Evolutionary conservation across 2,329 filamentous ascomycete species (phyloP), one percentile per base, ranked within the genome.

Genomic region (Capronia coronata): DNA sequence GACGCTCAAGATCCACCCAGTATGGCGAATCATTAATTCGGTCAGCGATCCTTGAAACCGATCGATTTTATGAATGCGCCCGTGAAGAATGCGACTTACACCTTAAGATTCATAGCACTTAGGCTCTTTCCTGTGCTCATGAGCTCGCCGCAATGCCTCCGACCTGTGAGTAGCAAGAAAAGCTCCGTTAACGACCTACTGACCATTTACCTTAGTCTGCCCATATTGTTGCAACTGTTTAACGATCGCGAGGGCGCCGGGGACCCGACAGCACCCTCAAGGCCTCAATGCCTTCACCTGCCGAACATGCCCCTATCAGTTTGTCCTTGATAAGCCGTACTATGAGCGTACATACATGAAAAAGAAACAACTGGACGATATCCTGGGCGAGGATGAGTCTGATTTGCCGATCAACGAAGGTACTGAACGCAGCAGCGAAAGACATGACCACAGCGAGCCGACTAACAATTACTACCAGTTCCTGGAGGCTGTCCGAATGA

Each of bases 241-340:
- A 48, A 73, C 71, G 10, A 69, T 75, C 43, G 69, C 70, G 37
- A 67, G 68, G 43, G 64, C 64, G 1, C 65, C 69, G 8, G 60
- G 67, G 3, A 65, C 65, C 13, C 61, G 61, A 1, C 62, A 66
- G 45, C 64, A 69, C 48, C 68, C 70, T 11, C 56, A 67, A 35
- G 72, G 71, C 1, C 64, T 70, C 45, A 96, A 96, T 74, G 84
- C 89, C 50, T 88, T 97, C 69, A 88, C 94, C 70, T 98, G 93
- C 73, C 86, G 88, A 51, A 94, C 89, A 50, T 98, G 93, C 62
- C 91, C 93, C 2, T 98, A 94, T 73, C 83, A 94, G 67, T 89
- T 88, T 69, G 74, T 85, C 50, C 83, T 97, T 63, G 82, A 83
- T 59, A 79, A 83, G 62, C 80, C 83, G 53, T 86, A 88, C 69